These are phyloP conservation scores for Madurella fahalii DNA, from an alignment of 2,329 filamentous ascomycete species.

Conservation along the genomic window DNA sequence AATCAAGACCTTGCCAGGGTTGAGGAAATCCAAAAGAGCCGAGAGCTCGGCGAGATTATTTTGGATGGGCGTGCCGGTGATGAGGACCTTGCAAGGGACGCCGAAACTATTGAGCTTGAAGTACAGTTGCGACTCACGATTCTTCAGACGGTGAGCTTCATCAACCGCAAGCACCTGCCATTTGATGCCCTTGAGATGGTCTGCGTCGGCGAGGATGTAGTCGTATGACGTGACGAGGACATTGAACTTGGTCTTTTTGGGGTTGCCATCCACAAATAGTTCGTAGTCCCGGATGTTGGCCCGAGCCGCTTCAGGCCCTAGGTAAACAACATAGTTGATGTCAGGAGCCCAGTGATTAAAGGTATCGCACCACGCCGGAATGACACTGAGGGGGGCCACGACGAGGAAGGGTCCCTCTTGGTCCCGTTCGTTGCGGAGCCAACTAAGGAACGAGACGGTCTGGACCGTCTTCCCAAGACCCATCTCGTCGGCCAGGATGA, in stretches of 20 bases:
- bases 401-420: slow-evolving; percentile 96
- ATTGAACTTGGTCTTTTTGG: slow-evolving; percentile 90
- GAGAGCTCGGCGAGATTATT: slow-evolving; percentile 93
- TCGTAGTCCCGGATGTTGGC: slow-evolving; percentile 88
- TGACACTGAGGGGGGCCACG: slow-evolving; percentile 94
- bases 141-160: slow-evolving; percentile 95
- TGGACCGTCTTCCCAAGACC: slow-evolving; percentile 97
- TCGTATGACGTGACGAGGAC: slow-evolving; percentile 98
- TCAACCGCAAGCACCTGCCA: slow-evolving; percentile 98
- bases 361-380: slow-evolving; percentile 96
- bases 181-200: slow-evolving; percentile 83
- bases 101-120: slow-evolving; percentile 79
- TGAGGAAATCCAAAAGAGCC: slow-evolving; percentile 91
- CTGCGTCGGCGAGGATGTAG: slow-evolving; percentile 82
- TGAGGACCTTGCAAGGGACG: slow-evolving; percentile 82
- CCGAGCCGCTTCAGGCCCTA: slow-evolving; percentile 81
- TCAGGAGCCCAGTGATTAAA: slow-evolving; percentile 96
- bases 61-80: slow-evolving; percentile 95
- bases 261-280: slow-evolving; percentile 78
- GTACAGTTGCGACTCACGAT: slow-evolving; percentile 91
- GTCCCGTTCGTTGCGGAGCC: slow-evolving; percentile 82
- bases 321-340: slow-evolving; percentile 94
- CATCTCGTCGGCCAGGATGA: slow-evolving; percentile 98
- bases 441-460: slow-evolving; percentile 94
- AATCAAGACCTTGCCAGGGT: slow-evolving; percentile 87